Evolutionary conservation across 176 grass and related monocot species (phyloP), one percentile per base, ranked within the genome.

Genomic region (Elymus sibiricus): DNA sequence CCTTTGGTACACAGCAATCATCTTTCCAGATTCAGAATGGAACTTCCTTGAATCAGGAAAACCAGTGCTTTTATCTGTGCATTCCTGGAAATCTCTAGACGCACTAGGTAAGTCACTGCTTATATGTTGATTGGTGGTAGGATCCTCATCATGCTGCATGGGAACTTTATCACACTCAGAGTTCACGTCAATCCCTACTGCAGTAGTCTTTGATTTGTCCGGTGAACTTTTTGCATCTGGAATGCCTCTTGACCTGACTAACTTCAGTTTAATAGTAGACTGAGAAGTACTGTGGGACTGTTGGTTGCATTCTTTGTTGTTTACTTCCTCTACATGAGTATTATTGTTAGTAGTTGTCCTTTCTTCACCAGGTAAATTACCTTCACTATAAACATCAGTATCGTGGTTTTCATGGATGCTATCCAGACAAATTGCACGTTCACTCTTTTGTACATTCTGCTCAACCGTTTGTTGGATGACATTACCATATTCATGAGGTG

Each of bases 1-100:
- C 79, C 96, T 95, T 82, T 47, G 94, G 89, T 98, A 98, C 26
- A 98, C 93, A 74, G 86, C 86, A 84, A 77, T 79, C 43, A 56
- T 80, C 82, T 92, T 94, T 83, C 84, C 12, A 78, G 89, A 86
- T 74, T 90, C 76, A 34, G 78, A 38, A 26, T 79, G 74, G 63
- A 70, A 76, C 58, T 94, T 87, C 75, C 87, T 83, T 62, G 88
- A 90, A 84, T 76, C 79, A 82, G 77, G 72, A 25, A 85, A 68
- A 74, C 9, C 65, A 64, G 29, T 83, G 44, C 21, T 90, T 86
- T 60, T 86, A 82, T 80, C 34, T 78, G 65, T 73, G 64, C 83
- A 43, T 37, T 83, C 84, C 40, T 53, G 74, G 22, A 74, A 85
- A 82, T 69, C 85, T 88, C 51, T 81, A 84, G 87, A 67, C 51